These are phyloP conservation scores for Phytopythium mirpurense DNA, from an alignment of 352 stramenopile genomes.

Conservation along the genomic window DNA sequence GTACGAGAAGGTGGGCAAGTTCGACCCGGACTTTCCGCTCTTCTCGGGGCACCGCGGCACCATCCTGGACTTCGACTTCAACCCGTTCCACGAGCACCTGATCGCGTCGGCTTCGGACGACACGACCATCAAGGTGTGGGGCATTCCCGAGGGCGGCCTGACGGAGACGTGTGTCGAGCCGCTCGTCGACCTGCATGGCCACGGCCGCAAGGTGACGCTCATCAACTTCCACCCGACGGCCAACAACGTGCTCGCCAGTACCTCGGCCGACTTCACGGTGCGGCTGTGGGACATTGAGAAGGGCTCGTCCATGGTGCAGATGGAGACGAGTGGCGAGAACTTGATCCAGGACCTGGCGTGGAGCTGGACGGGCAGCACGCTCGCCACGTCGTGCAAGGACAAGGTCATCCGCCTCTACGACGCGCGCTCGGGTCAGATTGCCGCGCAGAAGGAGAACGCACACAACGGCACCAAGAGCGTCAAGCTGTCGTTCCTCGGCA, in stretches of 20 bases:
- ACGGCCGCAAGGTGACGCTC: slow-evolving; percentile 96
- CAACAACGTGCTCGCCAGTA: slow-evolving; percentile 96
- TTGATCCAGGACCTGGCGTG: slow-evolving; percentile 98
- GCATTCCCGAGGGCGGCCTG: slow-evolving; percentile 93
- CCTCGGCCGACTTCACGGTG: slow-evolving; percentile 93
- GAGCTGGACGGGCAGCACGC: slow-evolving; percentile 95
- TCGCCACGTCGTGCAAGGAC: slow-evolving; percentile 97
- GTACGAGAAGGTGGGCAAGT: slow-evolving; percentile 94
- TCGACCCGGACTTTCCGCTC: slow-evolving; percentile 91
- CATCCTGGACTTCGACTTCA: slow-evolving; percentile 99
- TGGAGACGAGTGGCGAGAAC: slow-evolving; percentile 82
- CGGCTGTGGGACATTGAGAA: slow-evolving; percentile 99
- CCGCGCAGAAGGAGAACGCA: slow-evolving; percentile 80
- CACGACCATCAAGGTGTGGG: slow-evolving; percentile 97
- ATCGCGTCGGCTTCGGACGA: slow-evolving; percentile 96
- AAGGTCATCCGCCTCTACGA: slow-evolving; percentile 98
- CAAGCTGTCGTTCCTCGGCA: slow-evolving; percentile 96
- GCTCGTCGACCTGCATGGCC: slow-evolving; percentile 94
- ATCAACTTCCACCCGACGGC: slow-evolving; percentile 98
- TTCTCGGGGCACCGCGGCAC: slow-evolving; percentile 94
- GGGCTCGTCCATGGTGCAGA: slow-evolving; percentile 86
- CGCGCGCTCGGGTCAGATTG: slow-evolving; percentile 81
- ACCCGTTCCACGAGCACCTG: slow-evolving; percentile 96
- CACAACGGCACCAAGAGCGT: slow-evolving; percentile 98
- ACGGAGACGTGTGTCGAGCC: slow-evolving; percentile 93